Evolutionary conservation across 1,284 basidiomycete genomes (phyloP), one percentile per base, ranked within the genome.

Genomic region (Leccinum solheimii): DNA sequence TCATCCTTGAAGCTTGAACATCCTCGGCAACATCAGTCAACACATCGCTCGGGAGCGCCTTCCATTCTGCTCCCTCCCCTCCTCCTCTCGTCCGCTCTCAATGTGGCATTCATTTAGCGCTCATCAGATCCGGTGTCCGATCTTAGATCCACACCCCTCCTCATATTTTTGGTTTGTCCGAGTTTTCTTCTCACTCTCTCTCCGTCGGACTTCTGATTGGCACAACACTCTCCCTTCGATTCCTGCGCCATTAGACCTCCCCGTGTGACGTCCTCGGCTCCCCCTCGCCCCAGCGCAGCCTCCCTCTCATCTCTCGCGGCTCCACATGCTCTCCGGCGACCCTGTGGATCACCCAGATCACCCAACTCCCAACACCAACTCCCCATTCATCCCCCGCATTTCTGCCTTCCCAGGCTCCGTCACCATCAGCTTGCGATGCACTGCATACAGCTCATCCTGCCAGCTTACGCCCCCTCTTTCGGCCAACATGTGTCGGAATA

Each of bases 21-120:
- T 66, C 62, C 67, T 63, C 57, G 57, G 61, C 30, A 38, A 63
- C 36, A 53, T 57, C 49, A 50, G 21, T 48, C 60, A 34, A 40
- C 62, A 45, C 23, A 23, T 16, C 21, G 5, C 16, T 65, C 66
- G 66, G 66, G 43, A 69, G 66, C 66, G 66, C 48, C 64, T 55
- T 64, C 62, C 62, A 64, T 64, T 59, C 50, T 21, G 49, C 49
- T 14, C 49, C 51, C 32, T 10, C 40, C 56, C 23, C 19, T 27
- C 45, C 51, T 21, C 51, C 51, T 21, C 51, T 36, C 23, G 14
- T 49, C 11, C 48, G 7, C 32, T 53, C 55, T 19, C 27, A 40
- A 50, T 55, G 63, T 65, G 59, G 64, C 55, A 43, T 52, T 53
- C 34, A 57, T 59, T 60, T 57, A 51, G 54, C 48, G 51, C 51